A percentile compares a stretch with the other conserved stretches of the same genome.
Conservation (phyloP, 176 grass and related monocot genomes). For the Oryza glaberrima region DNA sequence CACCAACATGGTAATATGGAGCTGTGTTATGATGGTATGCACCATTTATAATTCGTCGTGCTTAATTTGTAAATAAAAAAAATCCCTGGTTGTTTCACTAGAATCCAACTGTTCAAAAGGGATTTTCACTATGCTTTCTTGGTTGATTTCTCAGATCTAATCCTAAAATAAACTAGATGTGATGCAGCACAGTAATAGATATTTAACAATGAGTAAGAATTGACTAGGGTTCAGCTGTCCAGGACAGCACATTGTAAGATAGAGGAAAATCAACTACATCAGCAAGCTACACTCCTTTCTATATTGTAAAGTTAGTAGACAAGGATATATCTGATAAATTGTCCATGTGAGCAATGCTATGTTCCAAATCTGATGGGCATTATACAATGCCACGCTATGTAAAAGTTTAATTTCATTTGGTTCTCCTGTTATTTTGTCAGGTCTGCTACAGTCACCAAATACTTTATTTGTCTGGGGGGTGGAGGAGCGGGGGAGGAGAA, state of each 20-base stretch:
- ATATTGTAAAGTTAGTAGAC: background rate
- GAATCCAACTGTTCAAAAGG: no score
- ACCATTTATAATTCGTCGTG: background rate
- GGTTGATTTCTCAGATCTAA: background rate
- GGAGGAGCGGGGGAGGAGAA: no score
- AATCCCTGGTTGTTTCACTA: background rate
- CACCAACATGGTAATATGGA: slow-evolving; percentile 14
- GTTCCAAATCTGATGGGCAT: background rate
- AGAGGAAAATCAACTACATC: background rate
- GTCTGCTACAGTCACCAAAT: background rate
- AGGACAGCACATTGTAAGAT: background rate
- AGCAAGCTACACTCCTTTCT: background rate
- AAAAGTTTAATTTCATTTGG: background rate
- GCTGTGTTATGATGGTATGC: background rate
- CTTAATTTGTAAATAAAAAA: background rate
- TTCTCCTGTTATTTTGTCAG: background rate
- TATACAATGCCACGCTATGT: background rate
- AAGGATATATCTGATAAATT: background rate
- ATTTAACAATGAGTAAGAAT: background rate
- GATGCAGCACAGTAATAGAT: background rate
- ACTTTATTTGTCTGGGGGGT: background rate
- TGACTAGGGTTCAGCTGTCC: background rate
- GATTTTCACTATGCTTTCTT: background rate
- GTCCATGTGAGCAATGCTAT: background rate
- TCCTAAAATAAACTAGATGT: background rate